Evolutionary conservation across 208 protist genomes (phyloP).

Genomic region (Naegleria gruberi): DNA sequence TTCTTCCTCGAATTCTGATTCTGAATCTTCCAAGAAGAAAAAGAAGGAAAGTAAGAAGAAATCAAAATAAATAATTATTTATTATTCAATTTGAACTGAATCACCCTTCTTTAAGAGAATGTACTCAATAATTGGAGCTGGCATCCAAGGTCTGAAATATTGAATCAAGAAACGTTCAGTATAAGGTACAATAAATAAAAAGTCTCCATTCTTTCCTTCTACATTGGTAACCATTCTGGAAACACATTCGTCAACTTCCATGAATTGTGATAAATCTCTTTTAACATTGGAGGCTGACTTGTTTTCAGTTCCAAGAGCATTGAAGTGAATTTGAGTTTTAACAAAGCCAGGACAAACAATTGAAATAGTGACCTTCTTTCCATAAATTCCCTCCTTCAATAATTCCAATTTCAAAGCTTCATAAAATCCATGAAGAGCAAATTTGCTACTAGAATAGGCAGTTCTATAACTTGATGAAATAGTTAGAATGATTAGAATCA

Average conservation of each 20-base stretch:
- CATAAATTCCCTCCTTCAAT: not conserved
- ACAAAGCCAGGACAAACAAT: not conserved
- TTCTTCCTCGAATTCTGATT: too few relatives aligned
- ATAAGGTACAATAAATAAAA: not conserved
- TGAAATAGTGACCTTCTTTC: not conserved
- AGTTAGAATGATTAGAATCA: not conserved
- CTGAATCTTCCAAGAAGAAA: too few relatives aligned
- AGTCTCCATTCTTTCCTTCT: not conserved
- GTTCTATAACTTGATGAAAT: not conserved
- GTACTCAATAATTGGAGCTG: not conserved
- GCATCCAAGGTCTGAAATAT: not conserved
- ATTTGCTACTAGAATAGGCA: not conserved
- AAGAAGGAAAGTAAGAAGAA: too few relatives aligned
- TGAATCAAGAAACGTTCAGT: not conserved
- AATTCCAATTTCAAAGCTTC: not conserved
- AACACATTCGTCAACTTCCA: not conserved
- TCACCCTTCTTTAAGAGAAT: not conserved
- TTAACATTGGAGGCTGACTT: not conserved
- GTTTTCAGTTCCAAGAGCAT: not conserved
- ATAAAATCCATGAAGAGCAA: conserved; percentile 3
- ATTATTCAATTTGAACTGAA: not conserved
- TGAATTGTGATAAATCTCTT: not conserved
- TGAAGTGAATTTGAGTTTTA: not conserved
- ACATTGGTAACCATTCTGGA: not conserved
- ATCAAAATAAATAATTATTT: too few relatives aligned